Evolutionary conservation across 2,329 filamentous ascomycete species (phyloP), one percentile per base, ranked within the genome.

Genomic region (Cercospora sojina): DNA sequence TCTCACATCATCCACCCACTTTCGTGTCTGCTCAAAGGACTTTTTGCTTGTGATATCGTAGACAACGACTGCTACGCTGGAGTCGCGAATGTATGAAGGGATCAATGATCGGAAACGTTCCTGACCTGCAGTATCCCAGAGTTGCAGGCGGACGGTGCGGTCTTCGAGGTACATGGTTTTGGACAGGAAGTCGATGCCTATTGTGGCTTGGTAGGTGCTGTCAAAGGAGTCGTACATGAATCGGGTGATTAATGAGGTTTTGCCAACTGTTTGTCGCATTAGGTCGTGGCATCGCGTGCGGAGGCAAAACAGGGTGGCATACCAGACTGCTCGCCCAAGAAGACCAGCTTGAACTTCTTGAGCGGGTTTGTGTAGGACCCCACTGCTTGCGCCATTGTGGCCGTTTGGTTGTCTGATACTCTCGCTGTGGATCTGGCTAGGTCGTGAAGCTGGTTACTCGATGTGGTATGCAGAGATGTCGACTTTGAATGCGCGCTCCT

Each of bases 151-250:
- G 69, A 99, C 95, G 49, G 95, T 99, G 79, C 95, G 88, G 84
- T 99, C 95, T 83, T 99, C 95, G 69, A 99, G 90, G 82, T 99
- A 99, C 96, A 99, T 99, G 64, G 95, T 99, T 92, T 99, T 99
- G 77, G 93, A 97, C 73, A 99, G 88, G 79, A 99, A 99, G 82
- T 99, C 95, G 83, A 99, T 99, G 77, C 95, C 95, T 78, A 99
- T 98, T 43, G 95, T 99, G 65, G 95, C 95, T 82, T 99, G 95
- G 83, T 99, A 99, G 86, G 94, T 98, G 83, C 96, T 97, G 85
- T 99, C 95, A 85, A 99, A 99, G 57, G 95, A 98, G 82, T 99
- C 95, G 86, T 99, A 99, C 95, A 99, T 99, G 85, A 99, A 99
- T 71, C 95, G 90, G 72, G 95, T 99, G 80, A 99, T 99, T 75